Percentiles rank a stretch among this genome's conserved stretches.
phyloP scores from a whole-genome alignment of 306 rosid genomes.

The Cucumis sativus region Cucumber_9930_V3 NC_026655.2:26435501-26436000 shows the following conservation, averaged over 20 bases:
- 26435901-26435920: constrained; percentile 4
- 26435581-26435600: not conserved
- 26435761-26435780: constrained; percentile 3
- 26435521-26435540: too few species aligned
- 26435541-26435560: not conserved
- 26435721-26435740: not conserved
- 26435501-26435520: not conserved
- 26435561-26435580: not conserved
- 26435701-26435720: not conserved
- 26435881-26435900: not conserved
- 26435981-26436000: constrained; percentile 90
- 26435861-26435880: not conserved
- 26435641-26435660: constrained; percentile 8
- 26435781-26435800: constrained; percentile 8
- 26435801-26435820: constrained; percentile 12
- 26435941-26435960: constrained; percentile 37
- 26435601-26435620: not conserved
- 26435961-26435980: constrained; percentile 92
- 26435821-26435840: constrained; percentile 3
- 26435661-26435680: constrained; percentile 9
- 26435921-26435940: constrained; percentile 33
- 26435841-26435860: constrained; percentile 8
- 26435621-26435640: not conserved
- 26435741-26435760: constrained; percentile 1
- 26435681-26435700: constrained; percentile 5